Base-by-base conservation (phyloP, 2,329 filamentous ascomycete genomes). In the Elsinoe australis region DNA sequence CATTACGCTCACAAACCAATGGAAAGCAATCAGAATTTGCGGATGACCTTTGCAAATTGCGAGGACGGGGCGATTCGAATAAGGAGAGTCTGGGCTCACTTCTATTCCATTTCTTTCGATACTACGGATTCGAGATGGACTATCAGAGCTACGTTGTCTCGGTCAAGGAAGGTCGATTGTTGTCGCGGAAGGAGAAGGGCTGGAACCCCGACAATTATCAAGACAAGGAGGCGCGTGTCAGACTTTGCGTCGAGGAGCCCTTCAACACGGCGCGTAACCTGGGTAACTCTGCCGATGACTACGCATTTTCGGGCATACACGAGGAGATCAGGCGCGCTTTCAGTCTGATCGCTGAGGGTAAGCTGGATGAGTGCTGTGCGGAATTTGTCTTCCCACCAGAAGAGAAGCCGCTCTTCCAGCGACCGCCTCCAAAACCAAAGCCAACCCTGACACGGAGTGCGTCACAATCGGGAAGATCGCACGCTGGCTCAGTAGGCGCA, bases 261-360 rank as follows among this genome's bases (percentile, higher is more conserved):
- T 98, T 98, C 72, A 98, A 95, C 59, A 83, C 76, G 3, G 75
- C 76, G 28, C 80, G 92, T 33, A 98, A 98, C 63, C 73, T 98
- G 36, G 92, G 89, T 33, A 98, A 98, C 59, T 96, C 92, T 1
- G 92, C 88, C 6, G 92, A 98, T 62, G 89, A 95, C 62, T 94
- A 86, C 34, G 90, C 92, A 0, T 95, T 95, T 67, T 80, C 85
- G 44, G 92, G 92, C 1, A 77, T 98, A 22, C 92, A 98, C 63
- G 67, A 87, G 55, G 92, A 98, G 67, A 72, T 98, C 42, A 80
- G 92, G 52, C 78, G 88, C 55, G 92, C 92, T 1, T 96, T 95
- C 62, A 84, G 88, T 50, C 68, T 87, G 49, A 78, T 95, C 14
- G 80, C 85, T 1, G 77, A 85, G 34, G 67, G 66, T 45, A 87